These are phyloP conservation scores for Fusarium zealandicum DNA, from an alignment of 2,329 filamentous ascomycete species.

Conservation along the genomic window DNA sequence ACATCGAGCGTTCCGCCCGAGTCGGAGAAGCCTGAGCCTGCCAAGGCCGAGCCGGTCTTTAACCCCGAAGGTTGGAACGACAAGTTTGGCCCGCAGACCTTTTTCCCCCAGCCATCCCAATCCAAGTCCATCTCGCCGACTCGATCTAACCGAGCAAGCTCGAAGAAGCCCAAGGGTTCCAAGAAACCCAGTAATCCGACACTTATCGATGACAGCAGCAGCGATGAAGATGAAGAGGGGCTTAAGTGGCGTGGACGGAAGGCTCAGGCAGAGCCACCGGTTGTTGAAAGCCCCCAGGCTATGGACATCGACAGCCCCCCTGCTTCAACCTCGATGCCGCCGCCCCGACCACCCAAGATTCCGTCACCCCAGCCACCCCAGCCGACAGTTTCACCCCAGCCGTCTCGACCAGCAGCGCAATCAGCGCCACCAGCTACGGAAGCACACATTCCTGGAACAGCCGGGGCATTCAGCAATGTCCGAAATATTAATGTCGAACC, in stretches of 20 bases:
- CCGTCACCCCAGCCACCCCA: slow-evolving; percentile 21
- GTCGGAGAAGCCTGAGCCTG: slow-evolving; percentile 37
- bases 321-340: slow-evolving; percentile 27
- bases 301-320: slow-evolving; percentile 71
- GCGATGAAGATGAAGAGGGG: slow-evolving; percentile 54
- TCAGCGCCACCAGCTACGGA: background rate
- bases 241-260: slow-evolving; percentile 48
- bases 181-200: slow-evolving; percentile 58
- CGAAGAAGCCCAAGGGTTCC: slow-evolving; percentile 67
- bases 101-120: slow-evolving; percentile 55
- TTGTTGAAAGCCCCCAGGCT: slow-evolving; percentile 60
- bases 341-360: slow-evolving; percentile 30
- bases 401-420: slow-evolving; percentile 6
- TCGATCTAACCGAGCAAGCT: slow-evolving; percentile 53
- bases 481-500: slow-evolving; percentile 67
- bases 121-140: slow-evolving; percentile 54
- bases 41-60: slow-evolving; percentile 49
- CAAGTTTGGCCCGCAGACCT: slow-evolving; percentile 62
- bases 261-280: slow-evolving; percentile 38
- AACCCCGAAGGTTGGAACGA: slow-evolving; percentile 62
- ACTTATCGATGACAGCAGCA: slow-evolving; percentile 57
- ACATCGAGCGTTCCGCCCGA: slow-evolving; percentile 34
- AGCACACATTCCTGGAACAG: background rate
- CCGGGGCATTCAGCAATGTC: slow-evolving; percentile 38
- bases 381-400: slow-evolving; percentile 19